Evolutionary conservation across 1,284 basidiomycete species (phyloP), one percentile per base, ranked within the genome.

Genomic region (Hypsizygus ulmarius): DNA sequence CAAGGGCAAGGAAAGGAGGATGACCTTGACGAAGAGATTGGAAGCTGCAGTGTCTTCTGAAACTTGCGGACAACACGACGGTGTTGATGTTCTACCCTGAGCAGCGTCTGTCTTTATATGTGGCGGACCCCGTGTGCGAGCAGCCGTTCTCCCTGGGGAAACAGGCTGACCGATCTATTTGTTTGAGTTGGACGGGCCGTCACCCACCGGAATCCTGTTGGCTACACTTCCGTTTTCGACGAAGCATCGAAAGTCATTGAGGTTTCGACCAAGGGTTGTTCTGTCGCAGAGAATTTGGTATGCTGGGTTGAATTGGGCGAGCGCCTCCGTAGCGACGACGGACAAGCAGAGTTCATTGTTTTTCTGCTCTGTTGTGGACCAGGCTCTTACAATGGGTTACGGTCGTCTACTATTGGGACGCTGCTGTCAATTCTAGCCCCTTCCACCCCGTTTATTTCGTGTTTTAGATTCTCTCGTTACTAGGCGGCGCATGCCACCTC

Each of bases 41-140:
- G 25, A 9, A 16, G 2, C 5, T 12, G 28, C 15, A 15, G 12
- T n/a, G 29, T n/a, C 8, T 14, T n/a, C n/a, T 11, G n/a, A 8
- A 27, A 1, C 15, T 3, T 4, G 3, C 3, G 21, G 21, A 25
- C 21, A 3, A 25, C 21, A 18, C 8, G 14, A 11, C 29, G 14
- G 12, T 10, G 14, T n/a, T 1, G 51, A 58, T 35, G 18, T 14
- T 8, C 40, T 59, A 16, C 45, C 51, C 11, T 42, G 57, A 5
- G 60, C 58, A 1, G 55, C 44, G 6, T 42, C 59, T 7, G 51
- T 56, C 5, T 62, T 62, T 33, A 15, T 36, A 19, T 62, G 59
- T 33, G 32, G 14, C 25, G 32, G 1, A 15, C n/a, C 12, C 25
- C 18, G 12, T 48, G 45, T 10, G 2, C 12, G 7, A 36, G 8